Evolutionary conservation across 129 eudicot species (phyloP).

Genomic region (Escallonia herrerae): DNA sequence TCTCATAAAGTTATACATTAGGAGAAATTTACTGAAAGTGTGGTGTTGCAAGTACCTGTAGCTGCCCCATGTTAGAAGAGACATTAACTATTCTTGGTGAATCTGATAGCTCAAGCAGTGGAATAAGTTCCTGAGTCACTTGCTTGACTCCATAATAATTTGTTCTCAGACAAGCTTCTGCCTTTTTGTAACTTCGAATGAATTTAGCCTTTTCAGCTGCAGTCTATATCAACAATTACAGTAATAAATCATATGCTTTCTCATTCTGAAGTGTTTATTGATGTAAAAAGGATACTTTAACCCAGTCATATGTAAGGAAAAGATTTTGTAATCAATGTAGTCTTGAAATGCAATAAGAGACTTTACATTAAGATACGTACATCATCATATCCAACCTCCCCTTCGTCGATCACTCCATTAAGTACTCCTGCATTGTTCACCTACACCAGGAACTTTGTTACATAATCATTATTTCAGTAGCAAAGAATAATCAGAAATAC

Average conservation of each 20-base stretch:
- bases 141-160: slow-evolving; percentile 37
- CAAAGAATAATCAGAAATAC: too few relatives aligned
- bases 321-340: neutral
- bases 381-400: neutral
- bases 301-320: neutral
- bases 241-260: too few relatives aligned
- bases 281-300: too few relatives aligned
- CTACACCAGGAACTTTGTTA: too few relatives aligned
- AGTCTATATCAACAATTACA: slow-evolving; percentile 15
- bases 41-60: too few relatives aligned
- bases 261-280: too few relatives aligned
- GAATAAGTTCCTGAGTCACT: slow-evolving; percentile 30
- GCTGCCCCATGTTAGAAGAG: slow-evolving; percentile 33
- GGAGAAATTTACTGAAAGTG: too few relatives aligned
- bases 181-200: slow-evolving; percentile 28
- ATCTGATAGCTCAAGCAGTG: slow-evolving; percentile 27
- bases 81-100: slow-evolving; percentile 36
- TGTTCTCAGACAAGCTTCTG: slow-evolving; percentile 30
- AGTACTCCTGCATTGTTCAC: too few relatives aligned
- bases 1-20: neutral
- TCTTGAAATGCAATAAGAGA: neutral
- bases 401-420: neutral
- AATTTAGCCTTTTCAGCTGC: slow-evolving; percentile 18
- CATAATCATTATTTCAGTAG: too few relatives aligned
- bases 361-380: too few relatives aligned